Conservation (phyloP, 2,329 filamentous ascomycete species). For the Aspergillus niger region DNA sequence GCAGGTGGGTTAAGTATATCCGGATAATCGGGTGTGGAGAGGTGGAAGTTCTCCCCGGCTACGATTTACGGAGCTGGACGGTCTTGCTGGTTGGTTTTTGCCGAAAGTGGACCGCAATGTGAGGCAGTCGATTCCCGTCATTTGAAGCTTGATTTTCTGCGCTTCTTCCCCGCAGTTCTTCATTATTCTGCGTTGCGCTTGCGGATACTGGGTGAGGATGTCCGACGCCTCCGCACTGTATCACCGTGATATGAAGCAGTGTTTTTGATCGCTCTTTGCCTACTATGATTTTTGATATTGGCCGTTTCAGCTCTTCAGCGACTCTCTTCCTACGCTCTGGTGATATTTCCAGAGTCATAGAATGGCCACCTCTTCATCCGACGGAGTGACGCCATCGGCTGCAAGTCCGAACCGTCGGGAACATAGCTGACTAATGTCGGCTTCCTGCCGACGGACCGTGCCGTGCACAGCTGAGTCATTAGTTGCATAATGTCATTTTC, state of each 20-base stretch:
- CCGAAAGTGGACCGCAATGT: not conserved
- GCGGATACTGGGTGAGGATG: not conserved
- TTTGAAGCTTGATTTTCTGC: not conserved
- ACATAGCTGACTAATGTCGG: not conserved
- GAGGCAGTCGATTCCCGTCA: not conserved
- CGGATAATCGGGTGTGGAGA: not conserved
- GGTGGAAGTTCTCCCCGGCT: not conserved
- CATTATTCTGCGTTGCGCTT: not conserved
- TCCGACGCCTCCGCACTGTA: not conserved
- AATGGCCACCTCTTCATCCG: slow-evolving; percentile 1
- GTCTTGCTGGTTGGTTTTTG: not conserved
- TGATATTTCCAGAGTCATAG: not conserved
- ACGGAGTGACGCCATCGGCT: slow-evolving; percentile 14
- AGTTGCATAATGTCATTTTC: not conserved
- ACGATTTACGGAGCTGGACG: not conserved
- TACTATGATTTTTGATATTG: not conserved
- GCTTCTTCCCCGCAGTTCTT: not conserved
- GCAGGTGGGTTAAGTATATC: not conserved
- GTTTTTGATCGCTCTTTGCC: not conserved
- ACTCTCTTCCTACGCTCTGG: not conserved
- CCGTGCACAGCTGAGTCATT: not conserved
- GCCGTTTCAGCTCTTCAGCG: not conserved
- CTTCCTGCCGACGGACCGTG: not conserved
- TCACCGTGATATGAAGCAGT: not conserved
- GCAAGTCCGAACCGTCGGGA: slow-evolving; percentile 14